phyloP scores from a whole-genome alignment of 768 basidiomycete genomes.

The Termitomyces sp. region DNA sequence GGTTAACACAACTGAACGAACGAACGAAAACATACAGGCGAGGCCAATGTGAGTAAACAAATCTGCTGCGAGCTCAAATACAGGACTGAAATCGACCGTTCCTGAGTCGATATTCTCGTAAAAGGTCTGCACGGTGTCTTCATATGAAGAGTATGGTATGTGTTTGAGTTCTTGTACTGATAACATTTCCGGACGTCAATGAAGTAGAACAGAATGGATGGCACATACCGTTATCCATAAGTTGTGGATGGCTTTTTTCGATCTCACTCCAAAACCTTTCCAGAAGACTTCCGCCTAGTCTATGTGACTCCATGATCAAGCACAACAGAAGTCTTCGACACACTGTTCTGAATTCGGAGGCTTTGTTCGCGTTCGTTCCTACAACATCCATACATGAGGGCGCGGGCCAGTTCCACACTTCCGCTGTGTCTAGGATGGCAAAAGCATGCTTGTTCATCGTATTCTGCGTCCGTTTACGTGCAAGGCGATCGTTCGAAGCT shows the following conservation, averaged over 20 bases:
- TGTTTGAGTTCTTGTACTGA: constrained; percentile 14
- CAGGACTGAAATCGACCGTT: constrained; percentile 9
- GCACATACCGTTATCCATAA: constrained; percentile 17
- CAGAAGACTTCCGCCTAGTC: constrained; percentile 15
- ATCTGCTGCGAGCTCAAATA: constrained; percentile 14
- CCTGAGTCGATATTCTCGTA: constrained; percentile 12
- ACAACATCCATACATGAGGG: constrained; percentile 10
- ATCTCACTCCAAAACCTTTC: constrained; percentile 15
- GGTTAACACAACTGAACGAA: neutral
- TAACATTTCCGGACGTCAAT: neutral
- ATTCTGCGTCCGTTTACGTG: neutral
- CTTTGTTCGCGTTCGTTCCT: neutral
- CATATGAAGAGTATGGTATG: constrained; percentile 11
- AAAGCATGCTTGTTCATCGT: constrained; percentile 15
- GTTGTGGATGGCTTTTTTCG: constrained; percentile 16
- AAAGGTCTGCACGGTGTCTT: constrained; percentile 10
- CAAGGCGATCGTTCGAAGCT: neutral
- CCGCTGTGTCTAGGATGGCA: constrained; percentile 15
- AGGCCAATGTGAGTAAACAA: constrained; percentile 16
- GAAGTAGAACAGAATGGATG: neutral
- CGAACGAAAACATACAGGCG: constrained; percentile 7
- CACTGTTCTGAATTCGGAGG: constrained; percentile 11
- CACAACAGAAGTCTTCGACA: constrained; percentile 14
- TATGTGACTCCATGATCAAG: constrained; percentile 15
- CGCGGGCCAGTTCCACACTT: constrained; percentile 17